Percentiles rank a stretch among this genome's conserved stretches.
Conservation (phyloP, 345 rosid species). For the Trapa incisa region DNA sequence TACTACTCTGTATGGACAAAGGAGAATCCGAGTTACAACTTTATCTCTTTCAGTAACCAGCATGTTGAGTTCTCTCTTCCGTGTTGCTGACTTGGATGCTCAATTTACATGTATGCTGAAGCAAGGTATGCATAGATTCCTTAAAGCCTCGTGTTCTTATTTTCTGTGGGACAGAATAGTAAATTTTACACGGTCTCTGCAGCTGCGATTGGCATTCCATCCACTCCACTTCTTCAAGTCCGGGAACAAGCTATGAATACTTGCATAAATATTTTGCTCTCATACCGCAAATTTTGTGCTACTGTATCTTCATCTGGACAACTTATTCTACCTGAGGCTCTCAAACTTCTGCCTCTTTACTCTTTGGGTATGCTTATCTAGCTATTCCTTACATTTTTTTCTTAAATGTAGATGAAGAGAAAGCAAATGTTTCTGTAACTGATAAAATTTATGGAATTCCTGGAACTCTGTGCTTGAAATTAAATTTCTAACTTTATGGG, state of each 20-base stretch:
- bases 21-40: conserved; percentile 86
- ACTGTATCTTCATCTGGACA: conserved; percentile 91
- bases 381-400: background rate
- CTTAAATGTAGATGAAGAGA: background rate
- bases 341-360: conserved; percentile 84
- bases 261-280: conserved; percentile 56
- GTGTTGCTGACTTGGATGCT: conserved; percentile 90
- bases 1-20: conserved; percentile 83
- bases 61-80: conserved; percentile 77
- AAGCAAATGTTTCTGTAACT: background rate
- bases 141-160: background rate
- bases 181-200: background rate
- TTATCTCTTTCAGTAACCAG: conserved; percentile 87
- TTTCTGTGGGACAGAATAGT: background rate
- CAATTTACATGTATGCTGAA: conserved; percentile 90
- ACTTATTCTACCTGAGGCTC: conserved; percentile 96
- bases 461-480: background rate
- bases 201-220: conserved; percentile 73
- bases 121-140: conserved; percentile 46
- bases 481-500: background rate
- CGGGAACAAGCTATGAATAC: conserved; percentile 67
- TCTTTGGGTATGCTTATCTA: conserved; percentile 56
- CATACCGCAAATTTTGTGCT: conserved; percentile 93
- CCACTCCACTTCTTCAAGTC: conserved; percentile 43
- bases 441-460: background rate